A percentile compares a stretch with the other conserved stretches of the same genome.
phyloP scores from a whole-genome alignment of 805 yeast genomes.

The Saccharomycopsis olivae region DNA sequence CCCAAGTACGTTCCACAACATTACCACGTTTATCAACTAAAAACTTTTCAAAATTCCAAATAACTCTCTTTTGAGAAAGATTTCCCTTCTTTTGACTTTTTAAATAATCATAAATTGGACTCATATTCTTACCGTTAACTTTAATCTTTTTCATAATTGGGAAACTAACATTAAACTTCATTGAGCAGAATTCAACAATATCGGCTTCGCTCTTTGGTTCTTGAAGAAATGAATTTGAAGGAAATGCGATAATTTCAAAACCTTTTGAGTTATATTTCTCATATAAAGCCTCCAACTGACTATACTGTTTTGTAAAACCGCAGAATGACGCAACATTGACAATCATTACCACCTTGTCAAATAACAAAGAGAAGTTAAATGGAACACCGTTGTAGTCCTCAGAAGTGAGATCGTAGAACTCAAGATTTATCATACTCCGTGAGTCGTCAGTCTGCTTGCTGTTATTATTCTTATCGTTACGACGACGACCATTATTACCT shows the following conservation, averaged over 20 bases:
- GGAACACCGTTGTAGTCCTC: constrained; percentile 30
- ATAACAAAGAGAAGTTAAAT: constrained; percentile 21
- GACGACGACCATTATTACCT: too few relatives aligned
- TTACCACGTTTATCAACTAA: constrained; percentile 45
- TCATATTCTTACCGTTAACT: constrained; percentile 64
- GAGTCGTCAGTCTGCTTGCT: not conserved
- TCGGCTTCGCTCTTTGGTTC: constrained; percentile 26
- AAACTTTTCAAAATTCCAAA: constrained; percentile 78
- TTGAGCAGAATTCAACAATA: constrained; percentile 59
- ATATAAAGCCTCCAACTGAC: constrained; percentile 4
- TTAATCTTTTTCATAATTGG: constrained; percentile 68
- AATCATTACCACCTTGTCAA: constrained; percentile 13
- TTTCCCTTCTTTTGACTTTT: constrained; percentile 48
- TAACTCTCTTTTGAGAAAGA: constrained; percentile 59
- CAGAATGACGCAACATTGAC: constrained; percentile 11
- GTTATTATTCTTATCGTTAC: too few relatives aligned
- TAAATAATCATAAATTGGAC: constrained; percentile 58
- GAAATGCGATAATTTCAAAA: constrained; percentile 13
- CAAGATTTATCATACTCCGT: constrained; percentile 11
- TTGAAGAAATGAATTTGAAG: constrained; percentile 28
- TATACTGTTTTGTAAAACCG: constrained; percentile 3
- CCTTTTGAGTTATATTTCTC: constrained; percentile 32
- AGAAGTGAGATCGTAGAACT: constrained; percentile 32
- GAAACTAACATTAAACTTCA: constrained; percentile 72
- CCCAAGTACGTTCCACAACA: constrained; percentile 39